Percentiles rank a stretch among this genome's conserved stretches.
Evolutionary conservation across 192 early-diverging fungal genomes (phyloP).

Genomic region (Linnemannia exigua): DNA sequence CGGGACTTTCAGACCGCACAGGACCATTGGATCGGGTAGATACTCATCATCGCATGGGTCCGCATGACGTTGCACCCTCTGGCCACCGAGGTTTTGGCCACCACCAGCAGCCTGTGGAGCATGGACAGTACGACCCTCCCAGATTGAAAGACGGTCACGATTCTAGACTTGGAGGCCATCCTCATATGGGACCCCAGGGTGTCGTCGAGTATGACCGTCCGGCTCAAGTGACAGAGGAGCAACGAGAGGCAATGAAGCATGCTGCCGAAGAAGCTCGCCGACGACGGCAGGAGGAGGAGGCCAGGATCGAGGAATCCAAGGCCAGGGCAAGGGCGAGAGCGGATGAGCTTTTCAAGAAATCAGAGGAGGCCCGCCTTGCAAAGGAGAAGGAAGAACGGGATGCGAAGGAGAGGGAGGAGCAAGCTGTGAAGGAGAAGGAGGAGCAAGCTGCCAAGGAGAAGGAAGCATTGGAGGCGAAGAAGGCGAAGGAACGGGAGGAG

Average conservation of each 20-base stretch:
- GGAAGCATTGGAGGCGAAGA: neutral
- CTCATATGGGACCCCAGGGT: slow-evolving; percentile 9
- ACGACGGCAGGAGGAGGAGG: slow-evolving; percentile 42
- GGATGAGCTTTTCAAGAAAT: slow-evolving; percentile 26
- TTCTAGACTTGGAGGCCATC: neutral
- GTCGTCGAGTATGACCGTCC: slow-evolving; percentile 22
- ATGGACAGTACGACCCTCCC: neutral
- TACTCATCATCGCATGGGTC: neutral
- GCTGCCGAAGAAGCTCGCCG: slow-evolving; percentile 47
- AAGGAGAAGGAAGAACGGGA: slow-evolving; percentile 30
- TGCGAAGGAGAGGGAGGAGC: slow-evolving; percentile 22
- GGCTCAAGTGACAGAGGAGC: slow-evolving; percentile 34
- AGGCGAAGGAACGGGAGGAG: neutral
- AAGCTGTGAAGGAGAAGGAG: slow-evolving; percentile 2
- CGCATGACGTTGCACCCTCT: neutral
- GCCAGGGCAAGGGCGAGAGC: slow-evolving; percentile 43
- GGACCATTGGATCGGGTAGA: slow-evolving; percentile 15
- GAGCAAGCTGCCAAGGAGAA: slow-evolving; percentile 11
- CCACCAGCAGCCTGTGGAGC: neutral
- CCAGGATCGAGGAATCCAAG: slow-evolving; percentile 21
- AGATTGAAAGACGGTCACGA: neutral
- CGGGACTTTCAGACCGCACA: neutral
- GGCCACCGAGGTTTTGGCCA: neutral
- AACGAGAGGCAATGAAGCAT: slow-evolving; percentile 44
- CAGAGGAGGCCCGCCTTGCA: slow-evolving; percentile 25